Base-by-base conservation (phyloP, 768 basidiomycete genomes). In the Pisolithus tinctorius region DNA sequence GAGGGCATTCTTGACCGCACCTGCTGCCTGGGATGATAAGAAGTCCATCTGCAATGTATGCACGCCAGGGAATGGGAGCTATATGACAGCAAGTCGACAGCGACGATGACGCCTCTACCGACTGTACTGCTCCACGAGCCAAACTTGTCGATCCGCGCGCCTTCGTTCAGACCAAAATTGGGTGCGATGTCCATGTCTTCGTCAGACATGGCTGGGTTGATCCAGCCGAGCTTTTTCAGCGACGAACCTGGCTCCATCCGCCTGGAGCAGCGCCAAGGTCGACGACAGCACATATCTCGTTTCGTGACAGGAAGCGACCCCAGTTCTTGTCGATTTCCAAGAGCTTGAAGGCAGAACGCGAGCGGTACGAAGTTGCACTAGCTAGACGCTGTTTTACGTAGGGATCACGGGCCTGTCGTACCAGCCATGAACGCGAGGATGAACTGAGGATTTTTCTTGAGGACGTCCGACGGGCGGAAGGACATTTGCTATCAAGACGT, bases 261-360 rank as follows among this genome's bases (percentile, higher is more conserved):
- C 93, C 93, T 0, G 94, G 95, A 0, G 93, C 90, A 0, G 89
- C 89, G 14, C 95, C 94, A 20, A 96, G 78, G 67, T 96, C 94
- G 1, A 94, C 81, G 0, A 95, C 81, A 16, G 78, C 73, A 1
- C 65, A 72, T 4, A 86, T 79, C 49, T 85, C 75, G 25, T 68
- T 64, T 42, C 74, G 67, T 16, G 65, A 63, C 40, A 85, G 69
- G 55, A 91, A 81, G 2, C 70, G 53, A 10, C 75, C 74, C 65
- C 74, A 81, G 36, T 74, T 71, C 0, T 75, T 66, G 61, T 89
- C 74, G 46, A 98, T 78, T 59, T 93, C 88, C 52, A 93, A 66
- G 14, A 97, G 82, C 70, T 97, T 97, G 75, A 89, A 95, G 4
- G 93, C 92, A 11, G 92, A 87, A 44, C 95, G 83, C 0, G 94